Percentiles rank a stretch among this genome's conserved stretches.
Conservation (phyloP, 495 filamentous ascomycete genomes). For the Aspergillus panamensis region DNA sequence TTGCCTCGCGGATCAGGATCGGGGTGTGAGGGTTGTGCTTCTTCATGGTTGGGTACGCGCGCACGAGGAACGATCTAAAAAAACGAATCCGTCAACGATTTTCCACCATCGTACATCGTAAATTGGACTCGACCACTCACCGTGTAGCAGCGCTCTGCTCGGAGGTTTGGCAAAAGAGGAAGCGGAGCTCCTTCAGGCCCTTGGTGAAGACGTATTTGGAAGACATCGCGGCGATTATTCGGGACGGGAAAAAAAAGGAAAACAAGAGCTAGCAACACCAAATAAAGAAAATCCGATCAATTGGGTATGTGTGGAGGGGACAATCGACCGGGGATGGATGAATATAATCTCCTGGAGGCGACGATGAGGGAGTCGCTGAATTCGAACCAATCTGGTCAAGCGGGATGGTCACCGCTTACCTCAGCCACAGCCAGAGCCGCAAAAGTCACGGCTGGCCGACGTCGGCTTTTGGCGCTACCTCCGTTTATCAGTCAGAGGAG, state of each 20-base stretch:
- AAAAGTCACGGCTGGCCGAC: conserved; percentile 10
- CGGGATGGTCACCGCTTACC: conserved; percentile 34
- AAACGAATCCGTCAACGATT: conserved; percentile 18
- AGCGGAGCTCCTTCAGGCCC: conserved; percentile 89
- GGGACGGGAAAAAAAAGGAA: conserved; percentile 6
- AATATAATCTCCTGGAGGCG: background rate
- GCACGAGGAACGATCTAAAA: conserved; percentile 79
- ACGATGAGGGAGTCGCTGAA: background rate
- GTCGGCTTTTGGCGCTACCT: conserved; percentile 17
- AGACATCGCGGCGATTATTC: conserved; percentile 60
- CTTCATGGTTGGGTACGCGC: conserved; percentile 98
- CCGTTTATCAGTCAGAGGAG: background rate
- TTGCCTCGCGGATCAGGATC: conserved; percentile 90
- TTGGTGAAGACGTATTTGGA: conserved; percentile 88
- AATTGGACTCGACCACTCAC: conserved; percentile 42
- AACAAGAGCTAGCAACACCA: background rate
- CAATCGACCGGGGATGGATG: background rate
- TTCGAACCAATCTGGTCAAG: conserved; percentile 26
- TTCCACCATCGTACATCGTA: background rate
- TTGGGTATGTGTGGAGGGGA: background rate
- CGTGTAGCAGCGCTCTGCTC: conserved; percentile 83
- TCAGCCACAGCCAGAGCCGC: conserved; percentile 33
- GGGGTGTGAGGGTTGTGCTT: conserved; percentile 94
- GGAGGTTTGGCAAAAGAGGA: conserved; percentile 90
- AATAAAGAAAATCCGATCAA: background rate